Evolutionary conservation across 768 basidiomycete species (phyloP), one percentile per base, ranked within the genome.

Genomic region (Phylloporus rhodoxanthus): DNA sequence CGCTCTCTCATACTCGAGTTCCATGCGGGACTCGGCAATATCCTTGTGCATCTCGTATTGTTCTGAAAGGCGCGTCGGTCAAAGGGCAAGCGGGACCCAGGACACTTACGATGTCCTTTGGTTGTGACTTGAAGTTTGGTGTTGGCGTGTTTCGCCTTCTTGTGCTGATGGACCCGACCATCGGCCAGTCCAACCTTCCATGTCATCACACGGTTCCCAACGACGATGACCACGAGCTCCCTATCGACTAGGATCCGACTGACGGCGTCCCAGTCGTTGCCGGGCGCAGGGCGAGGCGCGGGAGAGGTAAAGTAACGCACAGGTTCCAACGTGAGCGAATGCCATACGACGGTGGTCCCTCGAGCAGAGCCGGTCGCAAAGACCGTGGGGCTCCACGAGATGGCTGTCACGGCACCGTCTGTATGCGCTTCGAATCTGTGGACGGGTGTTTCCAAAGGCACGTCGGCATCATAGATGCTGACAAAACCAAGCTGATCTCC

Each of bases 401-500:
- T 68, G 11, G 82, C 76, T 5, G 83, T 83, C 21, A 91, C 74
- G 0, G 80, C 68, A 0, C 78, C 82, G 54, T 86, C 84, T 43
- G 71, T 70, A 56, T 85, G 78, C 1, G 85, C 85, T 56, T 83
- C 81, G 47, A 86, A 78, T 45, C 73, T 76, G 48, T 71, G 70
- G 4, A 68, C 53, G 1, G 81, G 76, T 23, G 55, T 51, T 42
- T 53, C 26, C 21, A 61, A 52, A 36, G 39, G 43, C 33, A 33
- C 15, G 5, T 61, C 46, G 76, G 78, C 85, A 30, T 78, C 72
- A 57, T 84, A 88, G 4, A 87, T 66, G 48, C 73, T 79, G 38
- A 89, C 65, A 36, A 72, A 80, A 1, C 88, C 88, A 21, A 86
- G 69, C 20, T 70, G 67, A 60, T 90, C 84, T 2, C 89, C 88